phyloP scores from a whole-genome alignment of 1,139 yeast genomes.

The Pichia sp. region DNA sequence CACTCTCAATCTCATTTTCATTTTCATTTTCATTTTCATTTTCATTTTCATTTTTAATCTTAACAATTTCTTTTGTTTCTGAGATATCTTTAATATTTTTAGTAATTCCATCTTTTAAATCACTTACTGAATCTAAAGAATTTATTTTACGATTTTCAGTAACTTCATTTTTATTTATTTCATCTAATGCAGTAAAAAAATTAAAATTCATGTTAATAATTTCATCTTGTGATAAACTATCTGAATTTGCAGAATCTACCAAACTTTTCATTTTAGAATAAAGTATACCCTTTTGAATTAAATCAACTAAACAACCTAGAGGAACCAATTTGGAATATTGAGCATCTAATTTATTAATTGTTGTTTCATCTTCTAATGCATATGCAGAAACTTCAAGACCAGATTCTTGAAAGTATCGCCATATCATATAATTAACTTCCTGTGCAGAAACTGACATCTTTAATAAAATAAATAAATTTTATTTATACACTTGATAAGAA shows the following conservation, averaged over 20 bases:
- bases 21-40: not conserved
- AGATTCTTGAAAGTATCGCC: constrained; percentile 89
- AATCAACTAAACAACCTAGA: constrained; percentile 70
- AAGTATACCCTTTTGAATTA: constrained; percentile 82
- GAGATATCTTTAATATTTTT: not conserved
- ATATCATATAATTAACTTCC: constrained; percentile 83
- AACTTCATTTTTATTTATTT: constrained; percentile 13
- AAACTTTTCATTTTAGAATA: constrained; percentile 52
- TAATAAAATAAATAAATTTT: too few species aligned
- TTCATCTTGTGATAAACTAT: constrained; percentile 21
- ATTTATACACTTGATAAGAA: too few species aligned
- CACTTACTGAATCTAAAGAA: too few species aligned
- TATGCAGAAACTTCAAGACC: constrained; percentile 77
- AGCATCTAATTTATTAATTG: constrained; percentile 53
- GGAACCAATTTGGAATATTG: constrained; percentile 45
- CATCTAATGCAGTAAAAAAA: constrained; percentile 25
- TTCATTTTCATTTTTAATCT: too few species aligned
- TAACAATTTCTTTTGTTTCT: too few species aligned
- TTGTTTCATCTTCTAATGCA: constrained; percentile 73
- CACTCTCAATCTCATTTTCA: too few species aligned
- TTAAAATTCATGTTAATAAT: constrained; percentile 26
- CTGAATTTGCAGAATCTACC: constrained; percentile 23
- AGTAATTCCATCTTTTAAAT: not conserved
- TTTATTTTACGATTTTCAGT: constrained; percentile 15
- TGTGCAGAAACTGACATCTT: constrained; percentile 75